These are phyloP conservation scores for Claviceps sp. DNA, from an alignment of 2,329 filamentous ascomycete genomes.

Conservation along the genomic window DNA sequence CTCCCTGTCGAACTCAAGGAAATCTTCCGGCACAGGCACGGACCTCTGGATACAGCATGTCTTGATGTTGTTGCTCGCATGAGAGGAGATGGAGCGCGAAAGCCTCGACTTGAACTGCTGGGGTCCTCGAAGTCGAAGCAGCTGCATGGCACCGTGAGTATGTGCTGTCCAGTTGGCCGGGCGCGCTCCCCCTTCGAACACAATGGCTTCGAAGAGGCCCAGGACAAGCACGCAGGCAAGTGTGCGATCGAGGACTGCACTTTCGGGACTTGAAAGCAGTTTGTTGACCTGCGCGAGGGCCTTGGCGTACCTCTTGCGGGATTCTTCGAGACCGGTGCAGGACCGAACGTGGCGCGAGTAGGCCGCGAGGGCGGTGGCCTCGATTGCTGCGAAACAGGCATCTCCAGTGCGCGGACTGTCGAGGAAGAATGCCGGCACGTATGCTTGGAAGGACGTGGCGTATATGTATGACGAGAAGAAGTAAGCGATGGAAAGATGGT, in stretches of 20 bases:
- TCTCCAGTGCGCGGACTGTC: conserved; percentile 4
- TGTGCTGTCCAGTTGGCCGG: conserved; percentile 14
- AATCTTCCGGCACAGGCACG: conserved; percentile 9
- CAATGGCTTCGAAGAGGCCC: conserved; percentile 16
- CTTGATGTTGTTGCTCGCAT: conserved; percentile 15
- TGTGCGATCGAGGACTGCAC: conserved; percentile 13
- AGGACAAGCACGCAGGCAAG: conserved; percentile 15
- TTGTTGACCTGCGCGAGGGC: conserved; percentile 10
- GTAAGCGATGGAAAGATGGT: background rate
- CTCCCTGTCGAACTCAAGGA: conserved; percentile 9
- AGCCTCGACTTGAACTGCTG: conserved; percentile 10
- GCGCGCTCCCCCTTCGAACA: conserved; percentile 12
- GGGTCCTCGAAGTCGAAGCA: conserved; percentile 13
- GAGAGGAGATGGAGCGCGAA: conserved; percentile 11
- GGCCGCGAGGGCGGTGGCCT: conserved; percentile 13
- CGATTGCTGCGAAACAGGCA: conserved; percentile 11
- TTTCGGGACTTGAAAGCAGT: conserved; percentile 7
- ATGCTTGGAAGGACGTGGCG: conserved; percentile 13
- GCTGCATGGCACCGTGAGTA: conserved; percentile 13
- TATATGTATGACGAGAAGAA: conserved; percentile 15
- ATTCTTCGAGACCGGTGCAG: conserved; percentile 8
- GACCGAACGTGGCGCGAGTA: conserved; percentile 9
- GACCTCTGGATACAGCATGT: conserved; percentile 14
- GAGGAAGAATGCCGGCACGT: conserved; percentile 11
- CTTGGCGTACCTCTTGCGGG: conserved; percentile 10